Percentiles rank a stretch among this genome's conserved stretches.
Conservation (phyloP, 768 basidiomycete genomes). For the Agaricus blazei region DNA sequence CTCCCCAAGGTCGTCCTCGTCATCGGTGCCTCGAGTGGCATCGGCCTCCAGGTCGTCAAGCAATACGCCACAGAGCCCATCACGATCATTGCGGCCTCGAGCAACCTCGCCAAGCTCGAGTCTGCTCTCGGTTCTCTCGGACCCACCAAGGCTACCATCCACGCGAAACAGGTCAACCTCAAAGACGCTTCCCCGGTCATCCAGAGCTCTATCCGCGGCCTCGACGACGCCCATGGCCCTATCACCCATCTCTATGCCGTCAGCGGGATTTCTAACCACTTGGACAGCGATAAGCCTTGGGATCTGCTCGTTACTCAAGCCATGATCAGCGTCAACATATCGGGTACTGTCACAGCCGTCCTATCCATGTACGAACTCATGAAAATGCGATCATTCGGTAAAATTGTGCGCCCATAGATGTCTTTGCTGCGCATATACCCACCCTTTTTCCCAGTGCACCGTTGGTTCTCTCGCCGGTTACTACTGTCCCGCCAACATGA, state of each 20-base stretch:
- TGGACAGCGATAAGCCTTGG: conserved; percentile 15
- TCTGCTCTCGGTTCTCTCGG: conserved; percentile 17
- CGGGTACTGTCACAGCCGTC: conserved; percentile 19
- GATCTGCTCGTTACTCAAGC: conserved; percentile 20
- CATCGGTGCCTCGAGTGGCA: conserved; percentile 12
- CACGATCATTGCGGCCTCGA: conserved; percentile 22
- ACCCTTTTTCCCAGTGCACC: conserved; percentile 18
- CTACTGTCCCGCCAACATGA: conserved; percentile 26
- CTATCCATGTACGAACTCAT: conserved; percentile 25
- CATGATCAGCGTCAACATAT: conserved; percentile 25
- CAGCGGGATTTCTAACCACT: conserved; percentile 20
- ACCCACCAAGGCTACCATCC: no score
- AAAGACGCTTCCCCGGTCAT: no score
- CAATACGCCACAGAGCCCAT: conserved; percentile 21
- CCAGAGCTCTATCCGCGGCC: conserved; percentile 11
- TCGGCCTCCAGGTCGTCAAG: conserved; percentile 23
- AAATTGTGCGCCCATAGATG: no score
- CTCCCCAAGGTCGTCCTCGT: no score
- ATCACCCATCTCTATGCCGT: conserved; percentile 27
- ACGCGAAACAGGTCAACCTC: no score
- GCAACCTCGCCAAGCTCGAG: conserved; percentile 13
- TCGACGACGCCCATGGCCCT: conserved; percentile 24
- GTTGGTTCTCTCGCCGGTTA: conserved; percentile 23
- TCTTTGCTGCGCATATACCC: no score
- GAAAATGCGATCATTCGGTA: conserved; percentile 15